Evolutionary conservation across 2,329 filamentous ascomycete genomes (phyloP).

Genomic region (Ascosphaera acerosa): DNA sequence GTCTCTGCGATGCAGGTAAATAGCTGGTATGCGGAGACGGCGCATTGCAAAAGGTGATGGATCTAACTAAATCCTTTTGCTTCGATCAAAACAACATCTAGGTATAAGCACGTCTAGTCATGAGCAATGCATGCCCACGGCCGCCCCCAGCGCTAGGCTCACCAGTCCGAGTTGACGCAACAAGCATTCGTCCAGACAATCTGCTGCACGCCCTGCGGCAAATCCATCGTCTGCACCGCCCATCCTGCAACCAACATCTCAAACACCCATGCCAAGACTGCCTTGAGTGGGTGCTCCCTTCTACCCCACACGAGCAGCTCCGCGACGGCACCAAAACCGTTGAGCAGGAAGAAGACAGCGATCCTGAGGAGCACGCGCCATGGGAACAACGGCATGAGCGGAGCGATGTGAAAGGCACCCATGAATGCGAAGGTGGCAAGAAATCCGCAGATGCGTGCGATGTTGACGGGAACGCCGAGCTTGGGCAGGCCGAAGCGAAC

Average conservation of each 20-base stretch:
- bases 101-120: too few relatives aligned
- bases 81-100: too few relatives aligned
- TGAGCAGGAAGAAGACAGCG: constrained; percentile 16
- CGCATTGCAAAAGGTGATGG: too few relatives aligned
- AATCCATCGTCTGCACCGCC: constrained; percentile 8
- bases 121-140: too few relatives aligned
- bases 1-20: too few relatives aligned
- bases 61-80: too few relatives aligned
- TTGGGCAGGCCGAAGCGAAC: constrained; percentile 11
- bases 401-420: constrained; percentile 18
- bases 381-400: constrained; percentile 13
- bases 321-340: constrained; percentile 15
- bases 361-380: constrained; percentile 12
- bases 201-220: constrained; percentile 7
- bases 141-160: too few relatives aligned
- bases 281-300: constrained; percentile 7
- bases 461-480: constrained; percentile 10
- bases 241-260: constrained; percentile 9
- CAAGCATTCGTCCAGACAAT: constrained; percentile 7
- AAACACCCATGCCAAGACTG: constrained; percentile 9
- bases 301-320: constrained; percentile 9
- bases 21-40: too few relatives aligned
- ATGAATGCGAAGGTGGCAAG: constrained; percentile 17
- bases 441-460: constrained; percentile 14
- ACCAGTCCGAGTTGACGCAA: constrained; percentile 3